These are phyloP conservation scores for Leccinellum albellum DNA, from an alignment of 768 basidiomycete species.

Conservation along the genomic window DNA sequence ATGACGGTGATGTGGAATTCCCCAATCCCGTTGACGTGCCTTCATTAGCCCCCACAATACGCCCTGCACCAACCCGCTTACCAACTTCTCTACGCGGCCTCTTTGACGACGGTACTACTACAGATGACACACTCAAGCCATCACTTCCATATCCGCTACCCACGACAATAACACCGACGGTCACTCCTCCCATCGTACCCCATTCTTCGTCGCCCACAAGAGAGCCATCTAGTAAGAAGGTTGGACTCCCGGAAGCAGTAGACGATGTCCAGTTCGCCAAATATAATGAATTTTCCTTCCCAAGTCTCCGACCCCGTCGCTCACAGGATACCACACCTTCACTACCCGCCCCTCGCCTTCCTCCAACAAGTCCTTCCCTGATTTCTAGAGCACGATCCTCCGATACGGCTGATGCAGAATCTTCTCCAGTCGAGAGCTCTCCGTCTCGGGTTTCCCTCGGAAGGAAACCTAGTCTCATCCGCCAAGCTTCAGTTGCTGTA, in stretches of 20 bases:
- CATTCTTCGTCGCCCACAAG: conserved; percentile 35
- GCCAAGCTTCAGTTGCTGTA: conserved; percentile 53
- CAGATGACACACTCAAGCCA: conserved; percentile 42
- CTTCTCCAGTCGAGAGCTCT: conserved; percentile 11
- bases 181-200: conserved; percentile 25
- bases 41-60: conserved; percentile 43
- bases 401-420: conserved; percentile 25
- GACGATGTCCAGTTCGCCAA: conserved; percentile 44
- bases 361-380: conserved; percentile 32
- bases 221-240: conserved; percentile 33
- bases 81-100: conserved; percentile 77
- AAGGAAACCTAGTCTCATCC: conserved; percentile 39
- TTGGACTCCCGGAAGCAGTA: conserved; percentile 27
- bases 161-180: conserved; percentile 24
- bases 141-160: conserved; percentile 28
- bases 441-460: conserved; percentile 8
- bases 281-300: conserved; percentile 53
- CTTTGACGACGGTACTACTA: conserved; percentile 60
- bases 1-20: conserved; percentile 22
- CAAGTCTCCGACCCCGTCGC: conserved; percentile 53
- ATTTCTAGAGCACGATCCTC: conserved; percentile 34
- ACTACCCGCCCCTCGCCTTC: conserved; percentile 16
- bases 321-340: conserved; percentile 49
- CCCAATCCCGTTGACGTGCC: conserved; percentile 12
- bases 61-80: conserved; percentile 48